Base-by-base conservation (phyloP, 176 grass and related monocot genomes). In the Otatea glauca region DNA sequence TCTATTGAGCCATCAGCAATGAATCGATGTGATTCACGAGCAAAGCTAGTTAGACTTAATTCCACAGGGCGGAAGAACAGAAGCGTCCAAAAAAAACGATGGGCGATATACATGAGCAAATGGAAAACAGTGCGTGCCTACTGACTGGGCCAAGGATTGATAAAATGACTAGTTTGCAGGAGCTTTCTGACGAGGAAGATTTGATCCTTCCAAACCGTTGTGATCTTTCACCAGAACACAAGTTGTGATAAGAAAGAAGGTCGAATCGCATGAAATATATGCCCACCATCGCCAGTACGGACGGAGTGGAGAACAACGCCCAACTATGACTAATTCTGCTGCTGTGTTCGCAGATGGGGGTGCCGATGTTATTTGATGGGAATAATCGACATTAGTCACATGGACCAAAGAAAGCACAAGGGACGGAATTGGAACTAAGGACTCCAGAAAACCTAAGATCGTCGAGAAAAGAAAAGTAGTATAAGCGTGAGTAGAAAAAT, bases 211-310 rank as follows among this genome's bases (percentile, higher is more conserved):
- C 5, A 68, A 55, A 1, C 75, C 12, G 4, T 1, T 32, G 35
- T 7, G 15, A 10, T 37, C 0, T 65, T 50, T 49, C 43, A 79
- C 55, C 20, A 51, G 32, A 24, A 16, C 21, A 37, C 2, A 9
- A 67, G 11, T 81, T 45, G n/a, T 18, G 50, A 16, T 60, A 25
- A 76, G 5, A 50, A 42, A 49, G 13, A 50, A 42, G 50, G 13
- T 42, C 7, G 44, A 84, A 27, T 54, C 71, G 15, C 78, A 58
- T 41, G 83, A 65, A 77, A 82, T 59, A 67, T 7, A 58, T 77
- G 64, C 7, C 1, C 84, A 79, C 14, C 20, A 41, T 70, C 27
- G 39, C 8, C 60, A 47, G 9, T 34, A 14, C 27, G 75, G 14
- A 39, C 27, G 18, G 47, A 80, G 35, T 81, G 70, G 70, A 44